Conservation (phyloP, 2,329 filamentous ascomycete species). For the Blumeriella jaapii region DNA sequence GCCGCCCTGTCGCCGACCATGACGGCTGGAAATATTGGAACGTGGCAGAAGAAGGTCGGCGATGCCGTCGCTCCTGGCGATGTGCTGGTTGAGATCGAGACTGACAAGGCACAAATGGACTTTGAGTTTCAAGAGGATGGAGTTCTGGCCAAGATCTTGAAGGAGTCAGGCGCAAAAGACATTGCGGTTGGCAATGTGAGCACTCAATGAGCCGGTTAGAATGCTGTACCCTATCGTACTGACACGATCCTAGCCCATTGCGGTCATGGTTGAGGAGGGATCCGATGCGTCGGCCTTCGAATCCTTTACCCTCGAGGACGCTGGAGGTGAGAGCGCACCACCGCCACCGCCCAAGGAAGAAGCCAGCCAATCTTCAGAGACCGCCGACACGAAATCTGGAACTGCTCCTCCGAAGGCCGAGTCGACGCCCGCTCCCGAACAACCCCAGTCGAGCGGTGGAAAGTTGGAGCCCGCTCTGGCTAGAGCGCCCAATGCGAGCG, state of each 20-base stretch:
- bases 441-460: slow-evolving; percentile 63
- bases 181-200: slow-evolving; percentile 87
- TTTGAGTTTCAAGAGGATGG: slow-evolving; percentile 99
- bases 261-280: slow-evolving; percentile 85
- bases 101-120: slow-evolving; percentile 99
- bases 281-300: slow-evolving; percentile 81
- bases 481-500: slow-evolving; percentile 62
- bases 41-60: slow-evolving; percentile 95
- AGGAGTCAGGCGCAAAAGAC: slow-evolving; percentile 89
- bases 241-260: slow-evolving; percentile 64
- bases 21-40: slow-evolving; percentile 90
- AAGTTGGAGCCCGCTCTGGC: slow-evolving; percentile 76
- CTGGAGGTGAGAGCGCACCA: slow-evolving; percentile 67
- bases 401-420: slow-evolving; percentile 51
- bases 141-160: slow-evolving; percentile 86
- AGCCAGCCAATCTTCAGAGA: slow-evolving; percentile 49
- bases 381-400: slow-evolving; percentile 42
- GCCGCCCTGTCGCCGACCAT: slow-evolving; percentile 98
- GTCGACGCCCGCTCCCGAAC: slow-evolving; percentile 52
- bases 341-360: slow-evolving; percentile 55
- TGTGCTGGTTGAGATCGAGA: slow-evolving; percentile 96
- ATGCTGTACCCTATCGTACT: slow-evolving; percentile 25
- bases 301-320: slow-evolving; percentile 77
- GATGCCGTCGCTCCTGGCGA: slow-evolving; percentile 82
- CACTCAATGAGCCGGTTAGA: too few species aligned